Evolutionary conservation across 2,329 filamentous ascomycete genomes (phyloP), one percentile per base, ranked within the genome.

Genomic region (Trichophyton benhamiae): DNA sequence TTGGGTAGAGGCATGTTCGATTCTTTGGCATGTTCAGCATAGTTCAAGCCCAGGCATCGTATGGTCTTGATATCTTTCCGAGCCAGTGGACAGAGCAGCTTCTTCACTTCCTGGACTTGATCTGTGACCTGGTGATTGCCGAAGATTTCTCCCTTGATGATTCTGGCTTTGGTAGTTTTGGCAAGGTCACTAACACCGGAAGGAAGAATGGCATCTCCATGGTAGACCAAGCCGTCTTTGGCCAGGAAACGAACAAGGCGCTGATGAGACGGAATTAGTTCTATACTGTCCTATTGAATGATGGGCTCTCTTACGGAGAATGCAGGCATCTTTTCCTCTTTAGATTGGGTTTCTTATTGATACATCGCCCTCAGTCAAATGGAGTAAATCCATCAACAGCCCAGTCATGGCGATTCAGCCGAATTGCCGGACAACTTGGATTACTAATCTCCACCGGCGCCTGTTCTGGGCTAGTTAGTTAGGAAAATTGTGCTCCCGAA

Each of bases 211-310:
- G 87, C 87, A 74, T 91, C 86, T 66, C 87, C 88, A 65, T 89
- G 88, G 73, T 88, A 87, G 41, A 82, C 80, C 61, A 79, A 78
- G 70, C 87, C 87, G 68, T 90, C 85, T 67, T 81, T 83, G 67
- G 86, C 84, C 7, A 89, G 80, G 75, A 90, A 91, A 60, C 87
- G 85, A 66, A 91, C 77, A 44, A 91, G 84, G 68, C 86, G 83
- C 84, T 89, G 68, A 49, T 59, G 22, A 3, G 11, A 30, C 5
- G 25, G 2, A 15, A 17, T 33, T 27, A 22, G 36, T 2, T 49
- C 3, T 4, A 15, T n/a, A 13, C 41, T 9, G 8, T 1, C 7
- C 7, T 20, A 27, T 9, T 46, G 4, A 13, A 38, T 27, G n/a
- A 36, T 20, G 7, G 20, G 3, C 8, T n/a, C 5, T 5, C 58